A percentile compares a stretch with the other conserved stretches of the same genome.
phyloP scores from a whole-genome alignment of 257 asterid species.

The Coffea canephora region DNA sequence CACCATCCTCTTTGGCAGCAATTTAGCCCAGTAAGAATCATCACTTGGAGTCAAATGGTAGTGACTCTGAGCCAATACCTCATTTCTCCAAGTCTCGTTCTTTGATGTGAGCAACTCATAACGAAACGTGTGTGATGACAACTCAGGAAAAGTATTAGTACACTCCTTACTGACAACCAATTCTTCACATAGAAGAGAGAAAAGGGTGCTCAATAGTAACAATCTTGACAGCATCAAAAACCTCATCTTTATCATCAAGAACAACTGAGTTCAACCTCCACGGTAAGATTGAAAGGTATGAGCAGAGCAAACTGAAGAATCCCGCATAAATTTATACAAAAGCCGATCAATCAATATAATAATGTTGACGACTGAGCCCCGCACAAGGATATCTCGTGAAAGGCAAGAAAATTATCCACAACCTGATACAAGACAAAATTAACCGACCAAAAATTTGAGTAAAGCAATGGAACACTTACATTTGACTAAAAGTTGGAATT shows the following conservation, averaged over 20 bases:
- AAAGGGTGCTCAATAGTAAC: conserved; percentile 15
- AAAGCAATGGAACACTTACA: neutral
- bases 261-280: neutral
- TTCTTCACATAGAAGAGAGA: conserved; percentile 23
- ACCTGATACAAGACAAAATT: conserved; percentile 5
- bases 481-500: neutral
- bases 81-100: conserved; percentile 62
- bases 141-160: conserved; percentile 47
- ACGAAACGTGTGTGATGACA: conserved; percentile 61
- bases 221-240: conserved; percentile 13
- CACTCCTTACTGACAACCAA: conserved; percentile 51
- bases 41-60: conserved; percentile 86
- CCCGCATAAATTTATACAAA: conserved; percentile 13
- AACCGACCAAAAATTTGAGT: conserved; percentile 10
- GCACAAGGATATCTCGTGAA: conserved; percentile 33
- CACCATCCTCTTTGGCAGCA: conserved; percentile 72
- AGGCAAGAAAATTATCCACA: conserved; percentile 29
- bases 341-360: conserved; percentile 19
- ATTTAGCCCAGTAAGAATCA: conserved; percentile 63
- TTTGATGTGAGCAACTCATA: conserved; percentile 52
- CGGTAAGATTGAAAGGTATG: neutral
- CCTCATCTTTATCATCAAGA: conserved; percentile 29
- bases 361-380: conserved; percentile 23
- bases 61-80: conserved; percentile 44
- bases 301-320: conserved; percentile 12